A percentile compares a stretch with the other conserved stretches of the same genome.
Evolutionary conservation across 164 flowering plant genomes (phyloP).

Genomic region (Vitis vinifera): DNA sequence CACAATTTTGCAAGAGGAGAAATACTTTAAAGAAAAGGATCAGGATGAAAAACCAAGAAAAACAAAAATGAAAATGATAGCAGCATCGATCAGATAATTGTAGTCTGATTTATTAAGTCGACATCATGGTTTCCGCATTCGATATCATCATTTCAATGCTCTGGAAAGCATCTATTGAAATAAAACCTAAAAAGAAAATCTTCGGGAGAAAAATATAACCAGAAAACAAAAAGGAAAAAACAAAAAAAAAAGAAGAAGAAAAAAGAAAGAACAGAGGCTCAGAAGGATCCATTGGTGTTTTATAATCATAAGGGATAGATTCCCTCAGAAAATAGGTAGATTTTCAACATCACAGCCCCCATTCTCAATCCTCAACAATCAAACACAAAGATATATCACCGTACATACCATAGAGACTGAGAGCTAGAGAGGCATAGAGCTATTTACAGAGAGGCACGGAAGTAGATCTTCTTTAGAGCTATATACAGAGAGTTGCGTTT

Average conservation of each 20-base stretch:
- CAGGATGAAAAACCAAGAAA: not conserved
- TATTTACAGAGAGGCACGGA: not conserved
- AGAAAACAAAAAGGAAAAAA: not conserved
- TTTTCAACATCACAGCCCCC: conserved; percentile 59
- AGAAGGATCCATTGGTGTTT: conserved; percentile 91
- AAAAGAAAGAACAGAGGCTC: conserved; percentile 42
- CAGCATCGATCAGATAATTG: conserved; percentile 83
- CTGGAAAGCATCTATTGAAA: not conserved
- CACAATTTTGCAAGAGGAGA: no score
- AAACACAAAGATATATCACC: not conserved
- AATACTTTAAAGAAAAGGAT: no score
- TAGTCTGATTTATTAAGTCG: conserved; percentile 63
- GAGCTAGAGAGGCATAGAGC: not conserved
- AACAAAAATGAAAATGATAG: not conserved
- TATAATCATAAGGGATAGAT: conserved; percentile 42
- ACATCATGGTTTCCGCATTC: conserved; percentile 36
- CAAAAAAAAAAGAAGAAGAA: not conserved
- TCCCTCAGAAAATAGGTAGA: conserved; percentile 78
- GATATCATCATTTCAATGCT: conserved; percentile 61
- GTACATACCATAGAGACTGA: not conserved
- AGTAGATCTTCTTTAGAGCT: not conserved
- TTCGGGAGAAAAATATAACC: not conserved
- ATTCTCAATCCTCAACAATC: not conserved
- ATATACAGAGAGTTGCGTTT: not conserved
- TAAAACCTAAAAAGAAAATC: not conserved